phyloP scores from a whole-genome alignment of 495 filamentous ascomycete genomes.

The Penicillium antarcticum region DNA sequence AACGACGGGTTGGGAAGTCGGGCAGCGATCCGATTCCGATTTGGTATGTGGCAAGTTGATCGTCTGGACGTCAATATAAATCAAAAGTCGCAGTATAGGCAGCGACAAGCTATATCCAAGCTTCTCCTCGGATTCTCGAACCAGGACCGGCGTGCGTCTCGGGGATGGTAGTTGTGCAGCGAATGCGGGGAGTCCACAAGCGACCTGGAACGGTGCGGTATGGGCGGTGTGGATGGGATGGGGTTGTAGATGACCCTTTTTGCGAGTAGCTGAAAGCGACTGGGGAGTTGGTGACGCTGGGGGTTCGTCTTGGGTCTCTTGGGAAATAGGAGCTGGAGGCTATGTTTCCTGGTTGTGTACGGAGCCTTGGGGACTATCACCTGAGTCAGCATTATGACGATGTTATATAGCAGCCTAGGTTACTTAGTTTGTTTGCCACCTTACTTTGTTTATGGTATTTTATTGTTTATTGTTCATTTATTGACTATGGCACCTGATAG shows the following conservation, averaged over 20 bases:
- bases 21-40: conserved; percentile 7
- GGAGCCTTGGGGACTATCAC: neutral
- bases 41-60: conserved; percentile 3
- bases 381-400: conserved; percentile 11
- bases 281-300: neutral
- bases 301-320: neutral
- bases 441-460: no score
- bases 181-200: conserved; percentile 32
- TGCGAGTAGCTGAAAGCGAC: neutral
- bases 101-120: neutral
- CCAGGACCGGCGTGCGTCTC: neutral
- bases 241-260: neutral
- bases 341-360: neutral
- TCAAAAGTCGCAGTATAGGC: neutral
- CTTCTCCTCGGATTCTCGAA: neutral
- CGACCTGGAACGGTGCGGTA: conserved; percentile 3
- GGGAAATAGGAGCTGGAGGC: neutral
- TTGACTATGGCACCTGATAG: no score
- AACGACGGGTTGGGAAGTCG: conserved; percentile 6
- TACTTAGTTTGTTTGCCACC: no score
- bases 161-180: conserved; percentile 9
- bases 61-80: neutral
- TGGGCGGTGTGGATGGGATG: conserved; percentile 4
- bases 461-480: neutral
- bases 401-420: neutral